phyloP scores from a whole-genome alignment of 768 basidiomycete genomes.

The Boletus insuetus region DNA sequence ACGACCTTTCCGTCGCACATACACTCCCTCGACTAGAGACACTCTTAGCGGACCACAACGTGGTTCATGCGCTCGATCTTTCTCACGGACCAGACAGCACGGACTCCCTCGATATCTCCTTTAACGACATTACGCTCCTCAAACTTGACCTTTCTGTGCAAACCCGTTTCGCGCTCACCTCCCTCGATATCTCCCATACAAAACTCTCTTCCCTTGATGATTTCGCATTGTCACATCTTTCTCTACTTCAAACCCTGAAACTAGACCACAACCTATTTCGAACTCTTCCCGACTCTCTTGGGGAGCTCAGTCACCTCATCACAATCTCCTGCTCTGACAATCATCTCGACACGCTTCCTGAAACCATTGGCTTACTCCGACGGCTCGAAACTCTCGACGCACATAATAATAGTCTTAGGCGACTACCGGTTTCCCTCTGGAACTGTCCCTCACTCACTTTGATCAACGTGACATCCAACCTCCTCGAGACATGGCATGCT shows the following conservation, averaged over 20 bases:
- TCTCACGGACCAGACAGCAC: slow-evolving; percentile 65
- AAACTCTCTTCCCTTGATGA: slow-evolving; percentile 86
- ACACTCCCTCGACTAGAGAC: slow-evolving; percentile 65
- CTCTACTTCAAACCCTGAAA: slow-evolving; percentile 65
- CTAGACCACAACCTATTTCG: slow-evolving; percentile 88
- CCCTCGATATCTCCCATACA: slow-evolving; percentile 82
- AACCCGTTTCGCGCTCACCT: slow-evolving; percentile 59
- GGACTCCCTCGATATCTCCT: slow-evolving; percentile 63
- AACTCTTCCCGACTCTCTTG: slow-evolving; percentile 79
- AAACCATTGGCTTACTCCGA: slow-evolving; percentile 71
- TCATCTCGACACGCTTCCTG: slow-evolving; percentile 71
- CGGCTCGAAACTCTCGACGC: slow-evolving; percentile 77
- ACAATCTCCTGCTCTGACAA: slow-evolving; percentile 90
- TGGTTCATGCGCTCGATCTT: slow-evolving; percentile 76
- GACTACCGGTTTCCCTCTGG: slow-evolving; percentile 80
- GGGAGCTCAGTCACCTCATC: slow-evolving; percentile 66
- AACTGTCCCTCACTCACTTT: slow-evolving; percentile 66
- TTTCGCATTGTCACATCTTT: slow-evolving; percentile 65
- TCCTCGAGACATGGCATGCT: slow-evolving; percentile 69
- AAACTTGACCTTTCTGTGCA: slow-evolving; percentile 50
- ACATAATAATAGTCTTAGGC: slow-evolving; percentile 85
- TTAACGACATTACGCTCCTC: slow-evolving; percentile 87
- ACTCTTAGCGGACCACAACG: slow-evolving; percentile 81
- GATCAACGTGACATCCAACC: slow-evolving; percentile 88
- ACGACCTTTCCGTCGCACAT: slow-evolving; percentile 67